Evolutionary conservation across 2,329 filamentous ascomycete genomes (phyloP).

Genomic region (Grosmannia serpens): DNA sequence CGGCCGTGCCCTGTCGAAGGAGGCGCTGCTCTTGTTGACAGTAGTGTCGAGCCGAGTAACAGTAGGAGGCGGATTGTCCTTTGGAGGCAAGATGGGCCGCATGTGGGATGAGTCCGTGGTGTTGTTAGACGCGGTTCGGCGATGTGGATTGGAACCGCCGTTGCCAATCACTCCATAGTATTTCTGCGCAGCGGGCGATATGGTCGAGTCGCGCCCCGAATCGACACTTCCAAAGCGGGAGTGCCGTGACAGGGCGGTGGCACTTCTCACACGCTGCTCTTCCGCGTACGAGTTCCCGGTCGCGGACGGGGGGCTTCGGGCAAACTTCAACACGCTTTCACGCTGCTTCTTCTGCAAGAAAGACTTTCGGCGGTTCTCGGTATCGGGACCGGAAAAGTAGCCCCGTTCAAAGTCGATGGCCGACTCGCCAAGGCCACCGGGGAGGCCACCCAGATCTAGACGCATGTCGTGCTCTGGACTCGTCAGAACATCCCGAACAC

Average conservation of each 20-base stretch:
- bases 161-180: constrained; percentile 46
- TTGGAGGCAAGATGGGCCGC: constrained; percentile 38
- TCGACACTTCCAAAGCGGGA: constrained; percentile 71
- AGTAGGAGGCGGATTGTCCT: constrained; percentile 41
- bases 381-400: constrained; percentile 86
- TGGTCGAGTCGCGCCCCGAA: constrained; percentile 49
- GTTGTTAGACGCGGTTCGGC: constrained; percentile 49
- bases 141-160: constrained; percentile 32
- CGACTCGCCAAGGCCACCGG: constrained; percentile 29
- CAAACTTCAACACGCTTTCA: constrained; percentile 40
- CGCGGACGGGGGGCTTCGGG: constrained; percentile 36
- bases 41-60: constrained; percentile 49
- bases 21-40: constrained; percentile 6
- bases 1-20: constrained; percentile 22
- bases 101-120: constrained; percentile 37
- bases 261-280: constrained; percentile 57
- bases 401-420: constrained; percentile 65
- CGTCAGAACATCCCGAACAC: constrained; percentile 32
- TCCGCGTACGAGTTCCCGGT: constrained; percentile 46
- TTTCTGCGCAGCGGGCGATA: constrained; percentile 56
- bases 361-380: constrained; percentile 56
- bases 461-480: constrained; percentile 28
- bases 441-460: background rate
- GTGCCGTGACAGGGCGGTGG: constrained; percentile 56
- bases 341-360: constrained; percentile 79